These are phyloP conservation scores for Hanseniaspora sp. DNA, from an alignment of 1,139 yeast genomes.

Conservation along the genomic window DNA sequence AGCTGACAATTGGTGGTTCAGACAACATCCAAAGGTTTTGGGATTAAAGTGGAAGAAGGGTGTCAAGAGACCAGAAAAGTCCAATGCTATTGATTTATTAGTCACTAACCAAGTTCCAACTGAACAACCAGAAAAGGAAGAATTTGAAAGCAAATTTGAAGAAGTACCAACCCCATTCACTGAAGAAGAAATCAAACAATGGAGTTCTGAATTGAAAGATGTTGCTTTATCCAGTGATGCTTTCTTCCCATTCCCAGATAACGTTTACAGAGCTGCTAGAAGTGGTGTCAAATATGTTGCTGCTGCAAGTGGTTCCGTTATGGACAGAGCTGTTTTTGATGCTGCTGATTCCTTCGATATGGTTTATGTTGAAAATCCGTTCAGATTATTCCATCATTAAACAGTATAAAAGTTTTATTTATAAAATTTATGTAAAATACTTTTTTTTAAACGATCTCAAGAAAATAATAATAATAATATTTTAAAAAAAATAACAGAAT, in stretches of 20 bases:
- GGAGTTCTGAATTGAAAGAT: conserved; percentile 66
- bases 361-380: conserved; percentile 89
- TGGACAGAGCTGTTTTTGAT: conserved; percentile 90
- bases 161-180: conserved; percentile 76
- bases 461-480: not conserved
- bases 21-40: conserved; percentile 92
- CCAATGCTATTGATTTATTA: conserved; percentile 89
- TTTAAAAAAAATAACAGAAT: conserved; percentile 22
- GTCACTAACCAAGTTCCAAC: conserved; percentile 88
- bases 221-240: conserved; percentile 96
- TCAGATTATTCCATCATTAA: conserved; percentile 94
- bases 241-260: conserved; percentile 99
- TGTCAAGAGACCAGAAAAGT: conserved; percentile 95
- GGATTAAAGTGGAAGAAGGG: conserved; percentile 97
- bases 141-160: conserved; percentile 81
- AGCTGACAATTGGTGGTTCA: conserved; percentile 99
- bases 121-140: conserved; percentile 83
- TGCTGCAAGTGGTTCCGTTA: conserved; percentile 95
- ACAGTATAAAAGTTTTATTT: not conserved
- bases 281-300: conserved; percentile 92
- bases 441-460: not conserved
- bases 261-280: conserved; percentile 92
- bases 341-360: conserved; percentile 86
- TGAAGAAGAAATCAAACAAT: conserved; percentile 70
- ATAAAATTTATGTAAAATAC: not conserved